Conservation (phyloP, 2,329 filamentous ascomycete genomes). For the Arthrinium phaeospermum region DNA sequence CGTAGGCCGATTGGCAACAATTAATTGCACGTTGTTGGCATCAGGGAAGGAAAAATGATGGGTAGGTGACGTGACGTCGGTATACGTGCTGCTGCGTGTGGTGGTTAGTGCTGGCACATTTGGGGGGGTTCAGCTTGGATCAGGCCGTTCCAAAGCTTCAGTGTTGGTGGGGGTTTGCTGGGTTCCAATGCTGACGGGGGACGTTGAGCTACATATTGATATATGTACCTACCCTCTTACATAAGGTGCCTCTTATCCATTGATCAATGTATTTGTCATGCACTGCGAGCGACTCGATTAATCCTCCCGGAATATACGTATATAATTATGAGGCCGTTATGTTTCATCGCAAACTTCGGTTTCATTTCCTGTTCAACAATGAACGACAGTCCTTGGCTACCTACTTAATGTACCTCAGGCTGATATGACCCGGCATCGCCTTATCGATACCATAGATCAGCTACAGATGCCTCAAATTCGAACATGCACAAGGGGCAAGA, state of each 20-base stretch:
- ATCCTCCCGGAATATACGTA: neutral
- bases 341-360: neutral
- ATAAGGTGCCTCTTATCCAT: neutral
- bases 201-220: neutral
- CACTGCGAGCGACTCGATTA: neutral
- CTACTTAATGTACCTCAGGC: too few relatives aligned
- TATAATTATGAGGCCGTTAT: neutral
- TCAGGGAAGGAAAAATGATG: neutral
- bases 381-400: neutral
- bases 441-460: constrained; percentile 11
- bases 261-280: neutral
- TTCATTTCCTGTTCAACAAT: neutral
- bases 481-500: neutral
- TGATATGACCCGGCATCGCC: neutral
- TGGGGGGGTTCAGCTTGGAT: constrained; percentile 12
- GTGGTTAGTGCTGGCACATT: constrained; percentile 7
- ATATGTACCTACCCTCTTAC: neutral
- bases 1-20: neutral
- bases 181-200: neutral
- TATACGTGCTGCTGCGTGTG: constrained; percentile 3
- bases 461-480: neutral
- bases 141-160: constrained; percentile 1
- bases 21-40: neutral
- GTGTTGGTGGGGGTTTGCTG: neutral
- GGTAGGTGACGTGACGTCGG: constrained; percentile 15